Conservation (phyloP, 176 grass and related monocot species). For the Sorghum bicolor region Sorghum_bicolor_NCBIv3 NC_012875.2:1874501-1875000, state of each 20-base stretch:
- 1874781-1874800: neutral
- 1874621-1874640: neutral
- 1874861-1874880: neutral
- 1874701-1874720: neutral
- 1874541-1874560: conserved; percentile 35
- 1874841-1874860: neutral
- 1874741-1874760: no score
- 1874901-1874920: neutral
- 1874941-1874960: neutral
- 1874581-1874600: neutral
- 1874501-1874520: neutral
- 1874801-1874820: neutral
- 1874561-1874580: neutral
- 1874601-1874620: neutral
- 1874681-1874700: neutral
- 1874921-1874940: neutral
- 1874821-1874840: neutral
- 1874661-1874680: conserved; percentile 6
- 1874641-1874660: neutral
- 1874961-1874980: no score
- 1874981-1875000: neutral
- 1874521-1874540: neutral
- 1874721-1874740: neutral
- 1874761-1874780: neutral
- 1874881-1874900: neutral